These are phyloP conservation scores for Lachnellula suecica DNA, from an alignment of 2,329 filamentous ascomycete species.

Conservation along the genomic window DNA sequence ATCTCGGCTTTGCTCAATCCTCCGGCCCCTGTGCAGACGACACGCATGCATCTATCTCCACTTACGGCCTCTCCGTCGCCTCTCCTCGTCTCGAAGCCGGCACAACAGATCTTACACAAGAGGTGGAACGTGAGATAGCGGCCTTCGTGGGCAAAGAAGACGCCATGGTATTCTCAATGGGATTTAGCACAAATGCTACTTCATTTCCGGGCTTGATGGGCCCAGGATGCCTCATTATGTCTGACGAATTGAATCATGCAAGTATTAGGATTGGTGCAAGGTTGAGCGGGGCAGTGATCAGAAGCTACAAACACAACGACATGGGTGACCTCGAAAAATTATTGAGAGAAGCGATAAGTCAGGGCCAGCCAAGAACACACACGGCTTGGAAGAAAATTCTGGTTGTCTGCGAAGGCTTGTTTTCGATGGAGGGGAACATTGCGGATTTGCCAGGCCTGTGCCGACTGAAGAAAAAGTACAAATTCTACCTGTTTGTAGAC, in stretches of 20 bases:
- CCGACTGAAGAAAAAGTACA: conserved; percentile 86
- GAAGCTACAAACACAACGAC: conserved; percentile 95
- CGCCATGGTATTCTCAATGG: conserved; percentile 97
- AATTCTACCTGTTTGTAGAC: conserved; percentile 90
- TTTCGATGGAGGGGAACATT: conserved; percentile 99
- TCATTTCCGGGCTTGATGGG: conserved; percentile 86
- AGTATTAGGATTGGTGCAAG: conserved; percentile 92
- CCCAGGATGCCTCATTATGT: conserved; percentile 90
- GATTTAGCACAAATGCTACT: conserved; percentile 90
- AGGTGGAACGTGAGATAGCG: conserved; percentile 85
- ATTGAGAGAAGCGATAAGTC: conserved; percentile 85
- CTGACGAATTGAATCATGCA: conserved; percentile 93
- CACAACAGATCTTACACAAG: conserved; percentile 78
- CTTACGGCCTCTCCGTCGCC: conserved; percentile 76
- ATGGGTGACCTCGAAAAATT: conserved; percentile 80
- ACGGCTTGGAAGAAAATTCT: conserved; percentile 98
- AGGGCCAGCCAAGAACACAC: conserved; percentile 92
- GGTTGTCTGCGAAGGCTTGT: conserved; percentile 89
- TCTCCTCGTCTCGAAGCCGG: conserved; percentile 80
- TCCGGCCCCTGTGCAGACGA: conserved; percentile 92
- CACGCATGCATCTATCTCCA: conserved; percentile 77
- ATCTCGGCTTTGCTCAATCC: conserved; percentile 94
- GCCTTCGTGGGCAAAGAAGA: conserved; percentile 87
- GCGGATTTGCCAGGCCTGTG: conserved; percentile 86
- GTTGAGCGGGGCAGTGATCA: conserved; percentile 87